These are phyloP conservation scores for Colletotrichum horii DNA, from an alignment of 2,329 filamentous ascomycete species.

Conservation along the genomic window DNA sequence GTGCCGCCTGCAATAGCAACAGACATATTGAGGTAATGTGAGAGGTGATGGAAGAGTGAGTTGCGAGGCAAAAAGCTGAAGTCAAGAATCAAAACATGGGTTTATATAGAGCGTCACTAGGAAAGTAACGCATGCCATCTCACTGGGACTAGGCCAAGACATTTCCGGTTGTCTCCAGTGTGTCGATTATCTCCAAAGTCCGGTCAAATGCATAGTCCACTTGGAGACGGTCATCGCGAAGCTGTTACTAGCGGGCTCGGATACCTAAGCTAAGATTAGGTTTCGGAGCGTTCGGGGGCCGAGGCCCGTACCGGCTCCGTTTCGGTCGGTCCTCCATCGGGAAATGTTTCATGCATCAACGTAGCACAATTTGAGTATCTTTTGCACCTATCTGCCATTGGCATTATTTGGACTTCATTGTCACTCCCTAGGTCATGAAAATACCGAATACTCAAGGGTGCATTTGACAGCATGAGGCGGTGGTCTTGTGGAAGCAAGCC, in stretches of 20 bases:
- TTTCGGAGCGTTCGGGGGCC: neutral
- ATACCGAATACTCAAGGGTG: neutral
- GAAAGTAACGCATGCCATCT: neutral
- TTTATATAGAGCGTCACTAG: neutral
- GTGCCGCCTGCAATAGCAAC: conserved; percentile 53
- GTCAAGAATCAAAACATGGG: accelerated
- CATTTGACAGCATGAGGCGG: neutral
- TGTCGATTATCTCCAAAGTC: neutral
- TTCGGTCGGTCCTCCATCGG: neutral
- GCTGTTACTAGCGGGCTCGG: neutral
- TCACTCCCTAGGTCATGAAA: neutral
- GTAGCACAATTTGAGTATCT: accelerated
- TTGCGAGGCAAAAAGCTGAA: neutral
- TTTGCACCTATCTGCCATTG: accelerated
- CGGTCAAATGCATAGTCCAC: neutral
- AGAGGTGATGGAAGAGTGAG: neutral
- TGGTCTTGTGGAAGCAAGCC: neutral
- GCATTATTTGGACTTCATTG: accelerated
- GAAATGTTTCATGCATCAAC: neutral
- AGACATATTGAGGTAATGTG: neutral
- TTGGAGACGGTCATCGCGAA: accelerated
- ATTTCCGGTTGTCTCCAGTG: neutral
- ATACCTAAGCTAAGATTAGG: neutral
- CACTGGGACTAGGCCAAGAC: neutral
- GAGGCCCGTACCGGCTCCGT: neutral